Evolutionary conservation across 2,329 filamentous ascomycete genomes (phyloP), one percentile per base, ranked within the genome.

Genomic region (Coniochaeta ligniaria): DNA sequence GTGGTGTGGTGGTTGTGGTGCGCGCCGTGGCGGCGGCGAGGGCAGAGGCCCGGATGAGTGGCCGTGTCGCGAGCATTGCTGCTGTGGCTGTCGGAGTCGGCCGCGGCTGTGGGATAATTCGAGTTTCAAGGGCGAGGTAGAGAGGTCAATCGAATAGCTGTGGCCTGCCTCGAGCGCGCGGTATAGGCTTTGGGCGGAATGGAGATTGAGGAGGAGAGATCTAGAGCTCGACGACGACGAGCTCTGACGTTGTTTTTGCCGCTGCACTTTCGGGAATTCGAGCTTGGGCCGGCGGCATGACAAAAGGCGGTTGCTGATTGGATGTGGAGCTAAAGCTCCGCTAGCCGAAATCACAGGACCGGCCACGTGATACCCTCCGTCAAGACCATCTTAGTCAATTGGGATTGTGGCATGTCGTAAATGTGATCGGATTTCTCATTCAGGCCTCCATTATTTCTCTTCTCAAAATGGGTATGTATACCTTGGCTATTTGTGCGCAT

Each of bases 241-340:
- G 54, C 54, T 57, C 35, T 57, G 54, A 38, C 54, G 54, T 57
- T 57, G 54, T 57, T 57, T 57, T 57, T 57, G 54, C 54, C 54
- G n/a, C 7, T 57, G 28, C 17, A 36, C 54, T 35, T 36, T 38
- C 31, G 54, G 54, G 54, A 52, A 52, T 52, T 52, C 24, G 47
- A 52, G 47, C 47, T 52, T 52, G 47, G 47, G 47, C 12, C 47
- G 14, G 24, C 7, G 17, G 47, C 24, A 52, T 52, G 24, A 52
- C 47, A 28, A 52, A 52, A 52, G 47, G 11, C 47, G 47, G 24
- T 31, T 52, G 47, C 24, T 52, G 24, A 52, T 52, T 52, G 47
- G 47, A 12, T 52, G 47, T 52, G 47, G 47, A 52, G 47, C 47
- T 52, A 12, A 11, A 52, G 22, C 47, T 52, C 47, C 24, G 22